A percentile compares a stretch with the other conserved stretches of the same genome.
phyloP scores from a whole-genome alignment of 352 stramenopile species.

The Phytophthora sp. region DNA sequence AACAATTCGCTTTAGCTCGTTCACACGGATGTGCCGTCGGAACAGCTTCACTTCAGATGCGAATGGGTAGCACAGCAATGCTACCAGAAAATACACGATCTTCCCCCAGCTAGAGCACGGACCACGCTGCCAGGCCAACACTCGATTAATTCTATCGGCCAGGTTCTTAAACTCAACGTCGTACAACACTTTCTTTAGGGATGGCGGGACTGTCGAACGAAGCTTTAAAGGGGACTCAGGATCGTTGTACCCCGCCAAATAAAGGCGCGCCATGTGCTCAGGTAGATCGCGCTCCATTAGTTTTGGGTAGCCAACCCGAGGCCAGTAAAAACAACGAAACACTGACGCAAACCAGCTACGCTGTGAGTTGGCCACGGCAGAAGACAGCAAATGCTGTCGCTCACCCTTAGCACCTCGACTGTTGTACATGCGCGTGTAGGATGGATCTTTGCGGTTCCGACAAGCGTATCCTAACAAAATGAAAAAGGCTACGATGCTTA shows the following conservation, averaged over 20 bases:
- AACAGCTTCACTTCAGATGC: constrained; percentile 70
- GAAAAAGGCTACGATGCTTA: constrained; percentile 73
- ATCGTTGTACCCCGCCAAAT: constrained; percentile 73
- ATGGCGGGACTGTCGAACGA: constrained; percentile 56
- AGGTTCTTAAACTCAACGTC: constrained; percentile 69
- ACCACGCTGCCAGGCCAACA: constrained; percentile 55
- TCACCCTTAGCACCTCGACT: constrained; percentile 54
- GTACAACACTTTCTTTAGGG: constrained; percentile 72
- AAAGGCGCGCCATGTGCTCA: constrained; percentile 83
- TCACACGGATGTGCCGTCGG: constrained; percentile 74
- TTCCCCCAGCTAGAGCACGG: constrained; percentile 62
- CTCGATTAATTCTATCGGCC: constrained; percentile 70
- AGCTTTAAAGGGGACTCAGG: constrained; percentile 64
- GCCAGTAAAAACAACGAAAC: constrained; percentile 76
- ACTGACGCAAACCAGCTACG: constrained; percentile 60
- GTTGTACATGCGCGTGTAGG: constrained; percentile 61
- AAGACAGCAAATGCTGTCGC: constrained; percentile 68
- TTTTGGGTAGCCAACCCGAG: constrained; percentile 77
- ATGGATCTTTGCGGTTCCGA: constrained; percentile 71
- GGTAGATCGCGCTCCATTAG: constrained; percentile 79
- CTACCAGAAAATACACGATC: constrained; percentile 63
- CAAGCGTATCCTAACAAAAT: constrained; percentile 79
- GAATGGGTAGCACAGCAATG: constrained; percentile 75
- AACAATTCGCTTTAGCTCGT: constrained; percentile 77
- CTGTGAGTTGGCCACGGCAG: constrained; percentile 61